A percentile compares a stretch with the other conserved stretches of the same genome.
Conservation (phyloP, 306 rosid species). For the Cicer pinnatifidum region DNA sequence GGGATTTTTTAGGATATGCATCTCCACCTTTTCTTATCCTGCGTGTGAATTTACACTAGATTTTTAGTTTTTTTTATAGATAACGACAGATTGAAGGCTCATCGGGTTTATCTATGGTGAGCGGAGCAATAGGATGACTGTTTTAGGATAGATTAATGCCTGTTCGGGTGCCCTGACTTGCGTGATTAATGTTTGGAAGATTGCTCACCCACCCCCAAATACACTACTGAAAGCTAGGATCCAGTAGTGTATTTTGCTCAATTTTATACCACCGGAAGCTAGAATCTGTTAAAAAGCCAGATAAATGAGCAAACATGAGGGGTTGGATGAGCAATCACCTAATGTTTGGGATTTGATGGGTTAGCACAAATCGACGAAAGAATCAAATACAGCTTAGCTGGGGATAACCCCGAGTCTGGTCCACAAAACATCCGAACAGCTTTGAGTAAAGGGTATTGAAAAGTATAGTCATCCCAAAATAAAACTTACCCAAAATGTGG, state of each 20-base stretch:
- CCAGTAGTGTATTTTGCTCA: too few species aligned
- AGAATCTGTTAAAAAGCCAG: too few species aligned
- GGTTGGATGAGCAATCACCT: too few species aligned
- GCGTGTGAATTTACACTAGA: background rate
- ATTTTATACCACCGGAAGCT: too few species aligned
- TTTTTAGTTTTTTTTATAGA: background rate
- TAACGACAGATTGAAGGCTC: background rate
- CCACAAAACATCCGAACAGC: too few species aligned
- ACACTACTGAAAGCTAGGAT: too few species aligned
- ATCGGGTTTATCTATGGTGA: conserved; percentile 24
- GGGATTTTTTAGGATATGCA: conserved; percentile 15
- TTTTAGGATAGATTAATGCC: conserved; percentile 9
- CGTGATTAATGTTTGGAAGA: background rate
- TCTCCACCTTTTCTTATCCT: background rate
- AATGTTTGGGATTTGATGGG: background rate
- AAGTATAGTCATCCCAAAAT: too few species aligned
- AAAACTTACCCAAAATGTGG: too few species aligned
- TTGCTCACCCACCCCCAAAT: too few species aligned
- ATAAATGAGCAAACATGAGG: too few species aligned
- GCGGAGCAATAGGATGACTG: background rate
- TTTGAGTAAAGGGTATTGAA: too few species aligned
- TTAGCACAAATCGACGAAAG: conserved; percentile 10
- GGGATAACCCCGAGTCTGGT: background rate
- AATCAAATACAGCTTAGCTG: background rate
- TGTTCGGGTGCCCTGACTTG: conserved; percentile 12